A percentile compares a stretch with the other conserved stretches of the same genome.
Evolutionary conservation across 1,139 yeast species (phyloP).

Genomic region (Yamadazyma sp.): DNA sequence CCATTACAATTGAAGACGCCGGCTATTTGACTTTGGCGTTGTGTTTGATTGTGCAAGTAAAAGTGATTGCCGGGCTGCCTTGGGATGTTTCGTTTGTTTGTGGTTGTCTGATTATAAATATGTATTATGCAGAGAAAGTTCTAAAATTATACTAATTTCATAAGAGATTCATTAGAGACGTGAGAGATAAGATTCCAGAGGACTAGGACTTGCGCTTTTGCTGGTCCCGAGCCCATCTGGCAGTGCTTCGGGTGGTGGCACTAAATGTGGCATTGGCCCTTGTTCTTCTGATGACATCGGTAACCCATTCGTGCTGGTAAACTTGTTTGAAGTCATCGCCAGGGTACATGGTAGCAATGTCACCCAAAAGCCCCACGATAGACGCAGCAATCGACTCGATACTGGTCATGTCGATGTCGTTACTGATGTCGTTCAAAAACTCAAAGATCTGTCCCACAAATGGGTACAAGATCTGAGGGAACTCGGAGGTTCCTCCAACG

Average conservation of each 20-base stretch:
- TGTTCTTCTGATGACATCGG: slow-evolving; percentile 73
- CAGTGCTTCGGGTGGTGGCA: slow-evolving; percentile 76
- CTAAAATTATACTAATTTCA: slow-evolving; percentile 4
- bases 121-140: slow-evolving; percentile 2
- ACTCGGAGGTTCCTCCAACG: slow-evolving; percentile 77
- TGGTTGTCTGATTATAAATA: neutral
- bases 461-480: slow-evolving; percentile 65
- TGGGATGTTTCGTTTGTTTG: too few species aligned
- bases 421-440: slow-evolving; percentile 60
- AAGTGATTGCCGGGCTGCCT: too few species aligned
- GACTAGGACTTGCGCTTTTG: slow-evolving; percentile 44
- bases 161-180: slow-evolving; percentile 18
- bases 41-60: too few species aligned
- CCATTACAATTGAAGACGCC: too few species aligned
- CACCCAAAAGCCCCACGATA: slow-evolving; percentile 89
- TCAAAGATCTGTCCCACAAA: slow-evolving; percentile 70
- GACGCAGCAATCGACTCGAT: slow-evolving; percentile 72
- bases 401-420: slow-evolving; percentile 57
- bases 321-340: slow-evolving; percentile 67
- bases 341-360: slow-evolving; percentile 83
- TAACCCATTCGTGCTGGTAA: slow-evolving; percentile 74
- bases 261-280: slow-evolving; percentile 61
- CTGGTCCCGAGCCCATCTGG: slow-evolving; percentile 95
- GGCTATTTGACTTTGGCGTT: too few species aligned
- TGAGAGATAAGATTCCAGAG: slow-evolving; percentile 7